A percentile compares a stretch with the other conserved stretches of the same genome.
Evolutionary conservation across 108 stramenopile species (phyloP).

Genomic region (Cyclostephanos invisitatus): DNA sequence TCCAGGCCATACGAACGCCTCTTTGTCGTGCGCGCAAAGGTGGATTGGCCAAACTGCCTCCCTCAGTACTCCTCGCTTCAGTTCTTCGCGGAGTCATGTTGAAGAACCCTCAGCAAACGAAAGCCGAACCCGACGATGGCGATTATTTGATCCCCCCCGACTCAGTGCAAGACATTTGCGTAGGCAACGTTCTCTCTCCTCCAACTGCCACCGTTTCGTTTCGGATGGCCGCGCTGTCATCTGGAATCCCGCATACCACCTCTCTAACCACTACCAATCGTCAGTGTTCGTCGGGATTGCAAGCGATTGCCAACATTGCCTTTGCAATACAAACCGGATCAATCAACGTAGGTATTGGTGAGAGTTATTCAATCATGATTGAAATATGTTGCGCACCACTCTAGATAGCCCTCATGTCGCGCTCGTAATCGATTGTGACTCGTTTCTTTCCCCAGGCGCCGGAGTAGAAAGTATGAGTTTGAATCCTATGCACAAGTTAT

Average conservation of each 20-base stretch:
- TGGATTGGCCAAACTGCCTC: slow-evolving; percentile 64
- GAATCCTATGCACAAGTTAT: slow-evolving; percentile 66
- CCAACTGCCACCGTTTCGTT: slow-evolving; percentile 86
- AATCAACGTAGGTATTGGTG: slow-evolving; percentile 80
- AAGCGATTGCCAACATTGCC: slow-evolving; percentile 91
- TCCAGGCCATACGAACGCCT: slow-evolving; percentile 82
- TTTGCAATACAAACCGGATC: slow-evolving; percentile 73
- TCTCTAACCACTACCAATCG: slow-evolving; percentile 86
- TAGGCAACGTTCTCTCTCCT: slow-evolving; percentile 92
- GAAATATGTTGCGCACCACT: not conserved
- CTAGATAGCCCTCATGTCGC: not conserved
- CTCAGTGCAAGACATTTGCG: slow-evolving; percentile 81
- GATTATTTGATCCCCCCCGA: slow-evolving; percentile 33
- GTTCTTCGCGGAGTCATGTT: slow-evolving; percentile 57
- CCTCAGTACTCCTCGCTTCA: slow-evolving; percentile 71
- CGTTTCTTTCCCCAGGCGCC: slow-evolving; percentile 46
- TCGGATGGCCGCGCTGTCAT: slow-evolving; percentile 90
- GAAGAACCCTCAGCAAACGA: slow-evolving; percentile 22
- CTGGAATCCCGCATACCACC: slow-evolving; percentile 80
- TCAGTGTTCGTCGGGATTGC: slow-evolving; percentile 94
- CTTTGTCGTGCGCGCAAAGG: slow-evolving; percentile 81
- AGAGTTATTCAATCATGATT: not conserved
- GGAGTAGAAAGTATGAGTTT: slow-evolving; percentile 94
- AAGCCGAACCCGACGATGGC: not conserved
- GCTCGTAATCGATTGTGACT: not conserved